Percentiles rank a stretch among this genome's conserved stretches.
Evolutionary conservation across 805 yeast species (phyloP).

Genomic region (Limtongozyma cylindracea): DNA sequence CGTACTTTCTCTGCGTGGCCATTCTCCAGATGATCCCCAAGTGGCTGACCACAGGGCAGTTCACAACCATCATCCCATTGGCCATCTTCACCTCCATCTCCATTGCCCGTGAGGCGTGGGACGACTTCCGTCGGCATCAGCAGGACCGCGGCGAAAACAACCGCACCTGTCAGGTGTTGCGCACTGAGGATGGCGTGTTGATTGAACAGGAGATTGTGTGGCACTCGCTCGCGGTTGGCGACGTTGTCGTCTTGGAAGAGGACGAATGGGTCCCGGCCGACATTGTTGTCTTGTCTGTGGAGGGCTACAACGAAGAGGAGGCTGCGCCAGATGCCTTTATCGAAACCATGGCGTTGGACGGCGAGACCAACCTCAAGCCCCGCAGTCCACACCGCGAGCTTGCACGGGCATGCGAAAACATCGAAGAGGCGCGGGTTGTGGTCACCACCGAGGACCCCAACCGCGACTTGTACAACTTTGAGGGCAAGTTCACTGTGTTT

Average conservation of each 20-base stretch:
- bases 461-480: constrained; percentile 72
- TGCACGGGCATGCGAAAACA: constrained; percentile 21
- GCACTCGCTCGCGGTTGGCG: constrained; percentile 77
- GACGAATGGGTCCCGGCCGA: constrained; percentile 96
- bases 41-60: constrained; percentile 94
- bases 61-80: constrained; percentile 80
- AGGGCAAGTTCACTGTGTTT: constrained; percentile 35
- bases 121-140: constrained; percentile 70
- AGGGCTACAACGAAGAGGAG: too few relatives aligned
- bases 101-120: constrained; percentile 80
- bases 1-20: constrained; percentile 75
- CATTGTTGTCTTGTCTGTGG: constrained; percentile 42
- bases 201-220: constrained; percentile 18
- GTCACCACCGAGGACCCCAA: constrained; percentile 80
- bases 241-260: constrained; percentile 40
- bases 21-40: constrained; percentile 88
- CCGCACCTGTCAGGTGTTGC: constrained; percentile 6
- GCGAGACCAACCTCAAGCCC: constrained; percentile 81
- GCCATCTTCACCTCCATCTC: constrained; percentile 71
- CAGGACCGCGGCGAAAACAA: constrained; percentile 73
- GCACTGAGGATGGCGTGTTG: too few relatives aligned
- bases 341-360: constrained; percentile 95
- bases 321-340: constrained; percentile 42
- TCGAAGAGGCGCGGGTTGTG: constrained; percentile 23
- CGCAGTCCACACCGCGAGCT: constrained; percentile 43